Conservation (phyloP, 306 rosid species). For the Comarum palustre region DNA sequence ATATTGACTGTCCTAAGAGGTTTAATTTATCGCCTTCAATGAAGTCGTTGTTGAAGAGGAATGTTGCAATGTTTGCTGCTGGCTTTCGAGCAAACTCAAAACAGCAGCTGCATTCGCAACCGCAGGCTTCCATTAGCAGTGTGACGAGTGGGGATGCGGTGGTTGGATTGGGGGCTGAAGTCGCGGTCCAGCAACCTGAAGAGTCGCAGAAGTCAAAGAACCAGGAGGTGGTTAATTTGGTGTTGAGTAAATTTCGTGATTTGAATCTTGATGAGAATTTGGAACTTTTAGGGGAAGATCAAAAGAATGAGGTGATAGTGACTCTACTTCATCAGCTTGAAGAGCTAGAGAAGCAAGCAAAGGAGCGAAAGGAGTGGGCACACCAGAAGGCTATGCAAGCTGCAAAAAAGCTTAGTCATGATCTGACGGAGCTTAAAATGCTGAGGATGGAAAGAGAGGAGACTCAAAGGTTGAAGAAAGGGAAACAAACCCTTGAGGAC, state of each 20-base stretch:
- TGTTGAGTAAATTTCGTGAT: slow-evolving; percentile 80
- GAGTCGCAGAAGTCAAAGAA: slow-evolving; percentile 45
- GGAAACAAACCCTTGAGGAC: slow-evolving; percentile 80
- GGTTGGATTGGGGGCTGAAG: slow-evolving; percentile 44
- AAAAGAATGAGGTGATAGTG: slow-evolving; percentile 80
- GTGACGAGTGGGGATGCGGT: slow-evolving; percentile 39
- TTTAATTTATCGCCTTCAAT: slow-evolving; percentile 84
- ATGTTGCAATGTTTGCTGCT: slow-evolving; percentile 90
- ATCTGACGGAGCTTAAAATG: slow-evolving; percentile 76
- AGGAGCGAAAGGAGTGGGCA: slow-evolving; percentile 91
- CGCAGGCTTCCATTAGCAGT: slow-evolving; percentile 28
- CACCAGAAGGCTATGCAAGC: slow-evolving; percentile 96
- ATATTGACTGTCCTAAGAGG: slow-evolving; percentile 86
- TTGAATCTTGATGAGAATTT: slow-evolving; percentile 77
- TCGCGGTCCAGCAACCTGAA: slow-evolving; percentile 41
- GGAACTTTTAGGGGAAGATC: slow-evolving; percentile 78
- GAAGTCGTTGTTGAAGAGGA: slow-evolving; percentile 76
- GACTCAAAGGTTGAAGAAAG: slow-evolving; percentile 87
- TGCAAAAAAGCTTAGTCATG: slow-evolving; percentile 76
- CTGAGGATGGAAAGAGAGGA: slow-evolving; percentile 92
- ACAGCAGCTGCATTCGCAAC: slow-evolving; percentile 47
- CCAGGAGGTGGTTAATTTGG: slow-evolving; percentile 68
- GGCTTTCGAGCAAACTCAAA: slow-evolving; percentile 85
- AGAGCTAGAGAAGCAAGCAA: slow-evolving; percentile 83
- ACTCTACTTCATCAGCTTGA: slow-evolving; percentile 68